phyloP scores from a whole-genome alignment of 208 protist species.

The Trypanosoma congolense region DNA sequence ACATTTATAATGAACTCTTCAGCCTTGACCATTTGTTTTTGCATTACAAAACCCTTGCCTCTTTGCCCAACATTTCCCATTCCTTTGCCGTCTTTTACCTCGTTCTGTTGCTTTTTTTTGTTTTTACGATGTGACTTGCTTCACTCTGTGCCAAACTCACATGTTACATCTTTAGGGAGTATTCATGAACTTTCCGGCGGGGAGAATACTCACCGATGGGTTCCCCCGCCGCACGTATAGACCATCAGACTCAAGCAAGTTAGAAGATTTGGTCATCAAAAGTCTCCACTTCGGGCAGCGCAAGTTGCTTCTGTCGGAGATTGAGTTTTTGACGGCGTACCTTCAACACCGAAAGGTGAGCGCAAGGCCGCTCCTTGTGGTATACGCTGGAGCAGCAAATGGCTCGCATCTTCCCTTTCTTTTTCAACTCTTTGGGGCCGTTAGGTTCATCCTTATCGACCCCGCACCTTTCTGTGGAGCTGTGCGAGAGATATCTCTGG shows the following conservation, averaged over 20 bases:
- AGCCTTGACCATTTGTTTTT: no score
- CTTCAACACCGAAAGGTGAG: conserved; percentile 5
- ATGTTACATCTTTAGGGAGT: conserved; percentile 5
- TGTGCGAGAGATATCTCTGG: conserved; percentile 35
- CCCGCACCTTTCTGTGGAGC: conserved; percentile 79
- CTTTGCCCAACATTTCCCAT: no score
- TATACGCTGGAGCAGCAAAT: conserved; percentile 93
- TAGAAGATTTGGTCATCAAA: conserved; percentile 52
- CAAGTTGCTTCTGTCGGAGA: conserved; percentile 92
- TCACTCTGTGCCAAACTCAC: no score
- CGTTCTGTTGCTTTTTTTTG: conserved; percentile 2
- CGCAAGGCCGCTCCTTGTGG: conserved; percentile 55
- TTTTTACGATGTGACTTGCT: no score
- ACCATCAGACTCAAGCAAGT: conserved; percentile 32
- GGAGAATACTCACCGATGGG: conserved; percentile 31
- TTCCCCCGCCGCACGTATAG: conserved; percentile 51
- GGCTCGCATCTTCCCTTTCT: conserved; percentile 91
- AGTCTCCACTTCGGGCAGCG: conserved; percentile 93
- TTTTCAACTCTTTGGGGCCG: conserved; percentile 55
- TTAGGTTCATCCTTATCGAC: conserved; percentile 91
- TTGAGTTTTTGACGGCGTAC: conserved; percentile 87
- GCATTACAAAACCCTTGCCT: no score
- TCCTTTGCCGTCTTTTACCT: no score
- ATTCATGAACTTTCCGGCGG: conserved; percentile 47
- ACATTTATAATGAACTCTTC: neutral